Conservation (phyloP, 805 yeast genomes). For the Yamadazyma takamatsuzukensis region DNA sequence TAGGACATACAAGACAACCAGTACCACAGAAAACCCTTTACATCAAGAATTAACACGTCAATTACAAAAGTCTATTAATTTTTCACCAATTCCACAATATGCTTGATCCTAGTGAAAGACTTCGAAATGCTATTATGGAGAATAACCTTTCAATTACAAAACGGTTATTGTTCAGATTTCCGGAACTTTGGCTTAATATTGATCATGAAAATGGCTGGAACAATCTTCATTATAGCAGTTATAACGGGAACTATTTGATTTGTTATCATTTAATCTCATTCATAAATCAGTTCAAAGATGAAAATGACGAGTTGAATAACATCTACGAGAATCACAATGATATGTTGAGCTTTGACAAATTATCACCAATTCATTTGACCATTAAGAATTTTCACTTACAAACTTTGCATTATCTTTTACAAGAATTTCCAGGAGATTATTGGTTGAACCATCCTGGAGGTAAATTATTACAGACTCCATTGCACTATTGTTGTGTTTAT, state of each 20-base stretch:
- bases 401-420: slow-evolving; percentile 40
- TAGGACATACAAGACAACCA: too few species aligned
- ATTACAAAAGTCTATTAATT: too few species aligned
- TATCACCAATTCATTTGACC: slow-evolving; percentile 36
- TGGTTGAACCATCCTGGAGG: slow-evolving; percentile 40
- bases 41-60: too few species aligned
- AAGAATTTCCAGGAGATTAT: slow-evolving; percentile 35
- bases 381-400: slow-evolving; percentile 30
- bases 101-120: slow-evolving; percentile 35
- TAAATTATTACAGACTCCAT: slow-evolving; percentile 27
- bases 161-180: slow-evolving; percentile 34
- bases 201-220: slow-evolving; percentile 39
- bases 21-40: too few species aligned
- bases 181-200: slow-evolving; percentile 42
- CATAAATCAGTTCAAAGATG: slow-evolving; percentile 16
- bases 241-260: slow-evolving; percentile 38
- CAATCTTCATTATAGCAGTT: slow-evolving; percentile 40
- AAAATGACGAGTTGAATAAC: slow-evolving; percentile 15
- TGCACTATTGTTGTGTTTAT: slow-evolving; percentile 31
- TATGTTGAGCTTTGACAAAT: slow-evolving; percentile 32
- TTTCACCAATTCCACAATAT: slow-evolving; percentile 12
- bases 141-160: slow-evolving; percentile 39
- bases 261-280: slow-evolving; percentile 39
- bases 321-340: slow-evolving; percentile 18
- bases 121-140: slow-evolving; percentile 35